Evolutionary conservation across 768 basidiomycete genomes (phyloP), one percentile per base, ranked within the genome.

Genomic region (Collybia mongolica): DNA sequence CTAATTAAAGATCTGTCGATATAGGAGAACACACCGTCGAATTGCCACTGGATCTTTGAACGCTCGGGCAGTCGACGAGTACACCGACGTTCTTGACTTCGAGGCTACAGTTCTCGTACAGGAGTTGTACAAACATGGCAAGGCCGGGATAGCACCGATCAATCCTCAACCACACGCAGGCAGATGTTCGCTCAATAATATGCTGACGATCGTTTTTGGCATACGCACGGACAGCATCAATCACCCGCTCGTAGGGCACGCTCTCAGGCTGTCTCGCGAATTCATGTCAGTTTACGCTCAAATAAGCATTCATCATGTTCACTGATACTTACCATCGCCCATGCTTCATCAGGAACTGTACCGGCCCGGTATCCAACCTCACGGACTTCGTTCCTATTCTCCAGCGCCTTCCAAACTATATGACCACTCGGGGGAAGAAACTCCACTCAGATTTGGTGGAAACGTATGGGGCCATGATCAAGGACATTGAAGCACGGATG

Each of bases 381-480:
- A 67, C 71, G 23, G 78, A 80, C 56, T 80, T 77, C 46, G 48
- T 79, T 2, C 66, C 68, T 12, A 49, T 70, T 8, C 69, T 79
- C 18, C 77, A 76, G 37, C 57, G 58, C 35, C 40, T 78, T 1
- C 76, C 74, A 1, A 72, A 64, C 26, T 52, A 52, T 18, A 72
- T 72, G 65, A 66, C 59, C 5, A 57, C 63, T 1, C 71, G 78
- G 6, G 76, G 64, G 3, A 61, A 60, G 37, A 68, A 66, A 23
- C 71, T 80, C 3, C 74, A 76, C 46, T 43, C 61, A 7, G 69
- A 63, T 46, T 57, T 75, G 11, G 58, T 74, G 17, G 64, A 66
- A 3, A 65, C 65, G 0, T 75, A 75, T 54, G 71, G 73, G 2
- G 65, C 65, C 2, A 66, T 76, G 60, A 65, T 77, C 42, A 60